Conservation (phyloP, 1,284 basidiomycete species). For the Melampsora medusae region DNA sequence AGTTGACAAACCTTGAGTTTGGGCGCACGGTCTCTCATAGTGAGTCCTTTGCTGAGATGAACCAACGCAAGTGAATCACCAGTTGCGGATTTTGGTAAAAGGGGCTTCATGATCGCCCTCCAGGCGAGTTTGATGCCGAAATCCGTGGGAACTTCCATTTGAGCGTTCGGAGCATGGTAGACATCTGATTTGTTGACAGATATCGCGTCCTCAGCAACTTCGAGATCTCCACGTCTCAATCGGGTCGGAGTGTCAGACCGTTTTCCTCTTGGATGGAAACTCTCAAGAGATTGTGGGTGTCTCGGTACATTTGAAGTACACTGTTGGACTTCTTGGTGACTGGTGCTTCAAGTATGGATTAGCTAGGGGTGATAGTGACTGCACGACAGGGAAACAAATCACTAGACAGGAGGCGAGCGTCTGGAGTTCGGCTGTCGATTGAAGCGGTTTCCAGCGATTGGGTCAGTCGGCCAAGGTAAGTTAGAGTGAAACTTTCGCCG, state of each 20-base stretch:
- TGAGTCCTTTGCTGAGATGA: conserved; percentile 81
- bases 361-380: conserved; percentile 69
- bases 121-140: conserved; percentile 97
- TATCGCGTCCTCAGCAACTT: conserved; percentile 65
- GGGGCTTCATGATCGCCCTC: conserved; percentile 95
- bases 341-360: conserved; percentile 70
- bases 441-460: not conserved
- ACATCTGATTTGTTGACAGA: conserved; percentile 63
- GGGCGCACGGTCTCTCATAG: conserved; percentile 30
- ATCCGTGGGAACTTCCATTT: conserved; percentile 88
- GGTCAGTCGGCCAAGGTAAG: not conserved
- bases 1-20: conserved; percentile 58
- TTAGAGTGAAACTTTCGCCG: not conserved
- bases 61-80: conserved; percentile 93
- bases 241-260: conserved; percentile 66
- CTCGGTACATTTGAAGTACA: conserved; percentile 61
- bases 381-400: conserved; percentile 39
- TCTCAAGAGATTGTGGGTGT: conserved; percentile 65
- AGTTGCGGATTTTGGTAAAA: conserved; percentile 86
- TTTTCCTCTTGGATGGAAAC: conserved; percentile 77
- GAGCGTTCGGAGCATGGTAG: conserved; percentile 69
- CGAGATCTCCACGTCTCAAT: conserved; percentile 64
- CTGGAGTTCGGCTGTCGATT: not conserved
- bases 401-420: not conserved
- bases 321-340: conserved; percentile 68